These are phyloP conservation scores for Cyberlindnera americana DNA, from an alignment of 805 yeast genomes.

Conservation along the genomic window DNA sequence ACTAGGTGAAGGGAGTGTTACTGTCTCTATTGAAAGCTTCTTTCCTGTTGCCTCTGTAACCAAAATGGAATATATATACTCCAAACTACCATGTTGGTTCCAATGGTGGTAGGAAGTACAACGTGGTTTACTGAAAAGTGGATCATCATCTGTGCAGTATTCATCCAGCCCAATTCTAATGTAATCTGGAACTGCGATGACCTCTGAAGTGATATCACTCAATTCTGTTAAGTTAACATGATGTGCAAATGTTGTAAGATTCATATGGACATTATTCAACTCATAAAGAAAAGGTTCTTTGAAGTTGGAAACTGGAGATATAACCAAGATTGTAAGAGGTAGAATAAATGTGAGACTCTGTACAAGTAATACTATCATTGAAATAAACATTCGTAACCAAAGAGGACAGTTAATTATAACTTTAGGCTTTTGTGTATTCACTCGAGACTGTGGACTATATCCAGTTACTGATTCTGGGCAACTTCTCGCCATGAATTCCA, in stretches of 20 bases:
- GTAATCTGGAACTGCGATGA: constrained; percentile 5
- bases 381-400: too few relatives aligned
- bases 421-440: too few relatives aligned
- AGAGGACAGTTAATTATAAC: too few relatives aligned
- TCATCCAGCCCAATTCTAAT: constrained; percentile 3
- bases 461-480: too few relatives aligned
- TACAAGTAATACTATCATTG: too few relatives aligned
- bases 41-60: constrained; percentile 5
- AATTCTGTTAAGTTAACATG: not conserved
- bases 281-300: constrained; percentile 3
- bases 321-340: too few relatives aligned
- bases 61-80: constrained; percentile 3
- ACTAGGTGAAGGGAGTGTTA: not conserved
- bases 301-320: too few relatives aligned
- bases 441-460: too few relatives aligned
- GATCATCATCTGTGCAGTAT: constrained; percentile 10
- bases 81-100: constrained; percentile 1
- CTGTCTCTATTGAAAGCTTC: not conserved
- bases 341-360: too few relatives aligned
- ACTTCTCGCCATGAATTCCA: too few relatives aligned
- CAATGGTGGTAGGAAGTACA: constrained; percentile 3
- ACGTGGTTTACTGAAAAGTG: not conserved
- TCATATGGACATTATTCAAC: constrained; percentile 3
- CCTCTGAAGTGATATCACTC: not conserved
- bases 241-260: constrained; percentile 1